phyloP scores from a whole-genome alignment of 768 basidiomycete genomes.

The Tylopilus subfusipes region DNA sequence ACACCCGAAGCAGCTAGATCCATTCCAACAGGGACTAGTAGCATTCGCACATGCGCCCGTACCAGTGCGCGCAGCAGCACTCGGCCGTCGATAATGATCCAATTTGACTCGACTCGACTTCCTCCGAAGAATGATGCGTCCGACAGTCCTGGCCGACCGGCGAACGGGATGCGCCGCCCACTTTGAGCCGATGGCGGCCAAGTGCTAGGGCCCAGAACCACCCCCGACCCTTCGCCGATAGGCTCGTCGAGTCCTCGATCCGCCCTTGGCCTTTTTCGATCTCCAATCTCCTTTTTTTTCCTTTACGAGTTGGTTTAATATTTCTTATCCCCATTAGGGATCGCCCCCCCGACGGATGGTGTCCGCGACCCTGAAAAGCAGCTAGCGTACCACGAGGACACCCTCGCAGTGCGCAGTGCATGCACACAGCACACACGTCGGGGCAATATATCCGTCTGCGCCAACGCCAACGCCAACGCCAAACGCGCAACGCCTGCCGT shows the following conservation, averaged over 20 bases:
- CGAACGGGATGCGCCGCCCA: not conserved
- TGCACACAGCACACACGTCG: not conserved
- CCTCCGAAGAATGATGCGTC: too few relatives aligned
- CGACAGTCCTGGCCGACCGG: not conserved
- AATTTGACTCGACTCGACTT: too few relatives aligned
- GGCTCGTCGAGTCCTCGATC: not conserved
- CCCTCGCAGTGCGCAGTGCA: not conserved
- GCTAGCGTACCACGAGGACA: not conserved
- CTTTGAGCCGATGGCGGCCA: not conserved
- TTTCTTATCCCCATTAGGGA: not conserved
- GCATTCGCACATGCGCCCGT: not conserved
- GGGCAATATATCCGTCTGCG: too few relatives aligned
- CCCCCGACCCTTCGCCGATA: not conserved
- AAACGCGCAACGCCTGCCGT: too few relatives aligned
- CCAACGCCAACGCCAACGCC: too few relatives aligned
- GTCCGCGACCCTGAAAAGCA: not conserved
- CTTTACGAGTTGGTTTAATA: not conserved
- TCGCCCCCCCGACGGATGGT: not conserved
- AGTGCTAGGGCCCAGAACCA: not conserved
- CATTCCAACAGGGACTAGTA: not conserved
- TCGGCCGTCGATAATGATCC: not conserved
- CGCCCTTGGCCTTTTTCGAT: too few relatives aligned
- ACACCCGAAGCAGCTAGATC: not conserved
- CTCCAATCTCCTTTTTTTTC: not conserved
- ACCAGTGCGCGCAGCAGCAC: not conserved